Evolutionary conservation across 768 basidiomycete species (phyloP).

Genomic region (Xerocomus brunneocitrinus): DNA sequence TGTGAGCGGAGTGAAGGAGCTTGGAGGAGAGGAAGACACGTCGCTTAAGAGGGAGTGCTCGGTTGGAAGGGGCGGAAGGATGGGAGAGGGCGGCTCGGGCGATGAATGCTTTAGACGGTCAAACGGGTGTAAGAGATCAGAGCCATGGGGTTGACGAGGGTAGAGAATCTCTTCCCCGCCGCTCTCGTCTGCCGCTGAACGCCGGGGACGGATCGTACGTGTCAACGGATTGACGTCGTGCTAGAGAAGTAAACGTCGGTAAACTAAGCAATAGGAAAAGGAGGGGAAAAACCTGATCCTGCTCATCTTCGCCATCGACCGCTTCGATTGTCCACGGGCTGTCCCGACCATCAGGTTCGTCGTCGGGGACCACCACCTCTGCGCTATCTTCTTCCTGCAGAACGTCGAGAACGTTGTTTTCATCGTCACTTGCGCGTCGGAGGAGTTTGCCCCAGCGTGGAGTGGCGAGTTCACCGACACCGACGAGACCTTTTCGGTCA

Average conservation of each 20-base stretch:
- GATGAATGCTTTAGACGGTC: conserved; percentile 31
- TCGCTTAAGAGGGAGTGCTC: conserved; percentile 29
- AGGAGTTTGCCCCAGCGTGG: conserved; percentile 79
- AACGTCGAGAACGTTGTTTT: conserved; percentile 32
- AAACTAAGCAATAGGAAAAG: background rate
- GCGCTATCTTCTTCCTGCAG: conserved; percentile 30
- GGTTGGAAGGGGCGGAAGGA: conserved; percentile 30
- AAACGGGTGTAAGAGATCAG: conserved; percentile 30
- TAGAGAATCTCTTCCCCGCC: conserved; percentile 90
- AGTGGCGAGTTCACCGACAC: conserved; percentile 95
- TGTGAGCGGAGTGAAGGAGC: conserved; percentile 46
- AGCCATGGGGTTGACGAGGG: conserved; percentile 53
- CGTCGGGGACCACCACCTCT: conserved; percentile 28
- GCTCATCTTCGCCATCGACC: conserved; percentile 76
- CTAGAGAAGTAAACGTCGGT: conserved; percentile 27
- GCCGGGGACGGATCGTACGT: conserved; percentile 51
- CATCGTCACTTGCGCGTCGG: conserved; percentile 39
- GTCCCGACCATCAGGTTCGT: conserved; percentile 56
- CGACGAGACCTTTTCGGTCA: conserved; percentile 84
- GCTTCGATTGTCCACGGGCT: conserved; percentile 91
- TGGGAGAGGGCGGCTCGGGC: conserved; percentile 25
- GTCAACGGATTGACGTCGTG: conserved; percentile 41
- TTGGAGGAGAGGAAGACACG: conserved; percentile 49
- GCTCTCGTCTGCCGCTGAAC: conserved; percentile 76
- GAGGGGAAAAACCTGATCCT: conserved; percentile 51